Evolutionary conservation across 2,329 filamentous ascomycete genomes (phyloP).

Genomic region (Paecilomyces niveus): DNA sequence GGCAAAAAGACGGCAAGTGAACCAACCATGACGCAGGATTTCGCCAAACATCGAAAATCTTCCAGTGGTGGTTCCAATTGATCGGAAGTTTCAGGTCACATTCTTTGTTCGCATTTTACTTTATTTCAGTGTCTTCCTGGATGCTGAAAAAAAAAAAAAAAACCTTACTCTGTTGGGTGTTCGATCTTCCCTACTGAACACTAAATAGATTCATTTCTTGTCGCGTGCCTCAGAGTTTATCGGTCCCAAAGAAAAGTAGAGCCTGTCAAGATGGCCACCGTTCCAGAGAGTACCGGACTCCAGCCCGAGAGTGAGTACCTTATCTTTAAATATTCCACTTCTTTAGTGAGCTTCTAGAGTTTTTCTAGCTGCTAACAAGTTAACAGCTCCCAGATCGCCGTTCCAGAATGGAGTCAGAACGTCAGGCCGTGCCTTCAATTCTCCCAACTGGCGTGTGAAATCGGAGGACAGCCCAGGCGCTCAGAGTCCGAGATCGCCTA

Average conservation of each 20-base stretch:
- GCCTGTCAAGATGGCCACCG: constrained; percentile 18
- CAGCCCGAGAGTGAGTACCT: constrained; percentile 27
- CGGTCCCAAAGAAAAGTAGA: not conserved
- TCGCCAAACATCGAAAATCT: constrained; percentile 18
- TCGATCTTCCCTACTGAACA: not conserved
- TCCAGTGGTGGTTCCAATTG: not conserved
- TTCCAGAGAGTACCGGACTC: constrained; percentile 17
- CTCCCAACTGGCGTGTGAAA: constrained; percentile 36
- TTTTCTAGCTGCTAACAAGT: constrained; percentile 10
- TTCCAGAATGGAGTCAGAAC: constrained; percentile 27
- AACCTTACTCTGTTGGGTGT: not conserved
- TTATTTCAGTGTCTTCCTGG: not conserved
- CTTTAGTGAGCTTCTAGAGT: constrained; percentile 4
- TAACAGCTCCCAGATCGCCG: constrained; percentile 23
- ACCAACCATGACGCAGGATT: constrained; percentile 2
- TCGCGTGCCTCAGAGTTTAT: not conserved
- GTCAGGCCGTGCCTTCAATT: constrained; percentile 31
- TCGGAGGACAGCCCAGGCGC: constrained; percentile 26
- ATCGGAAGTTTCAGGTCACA: not conserved
- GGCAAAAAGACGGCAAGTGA: not conserved
- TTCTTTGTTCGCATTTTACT: not conserved
- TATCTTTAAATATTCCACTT: constrained; percentile 6
- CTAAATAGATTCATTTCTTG: not conserved
- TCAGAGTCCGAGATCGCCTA: constrained; percentile 19
- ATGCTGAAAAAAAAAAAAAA: not conserved